Percentiles rank a stretch among this genome's conserved stretches.
Evolutionary conservation across 1,284 basidiomycete species (phyloP).

Genomic region (Moniliella sp.): DNA sequence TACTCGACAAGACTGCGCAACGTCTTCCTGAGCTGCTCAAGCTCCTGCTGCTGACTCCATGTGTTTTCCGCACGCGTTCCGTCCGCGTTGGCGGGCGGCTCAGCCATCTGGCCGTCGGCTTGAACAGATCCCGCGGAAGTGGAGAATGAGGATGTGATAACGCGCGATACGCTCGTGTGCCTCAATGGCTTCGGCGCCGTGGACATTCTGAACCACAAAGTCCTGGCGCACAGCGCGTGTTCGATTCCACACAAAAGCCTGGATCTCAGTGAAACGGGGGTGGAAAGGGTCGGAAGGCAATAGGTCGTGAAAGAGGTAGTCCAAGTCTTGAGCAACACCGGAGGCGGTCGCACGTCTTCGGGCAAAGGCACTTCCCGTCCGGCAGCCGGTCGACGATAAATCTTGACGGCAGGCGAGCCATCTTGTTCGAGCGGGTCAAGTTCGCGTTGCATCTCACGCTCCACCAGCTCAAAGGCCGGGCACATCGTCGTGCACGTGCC

Average conservation of each 20-base stretch:
- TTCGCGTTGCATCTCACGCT: constrained; percentile 71
- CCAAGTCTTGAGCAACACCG: constrained; percentile 59
- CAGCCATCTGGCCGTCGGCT: constrained; percentile 36
- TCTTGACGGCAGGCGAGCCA: constrained; percentile 52
- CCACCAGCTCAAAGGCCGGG: constrained; percentile 70
- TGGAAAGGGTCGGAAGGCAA: constrained; percentile 41
- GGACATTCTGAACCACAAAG: constrained; percentile 75
- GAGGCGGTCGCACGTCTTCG: constrained; percentile 71
- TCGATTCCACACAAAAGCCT: constrained; percentile 72
- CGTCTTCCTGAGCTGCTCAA: constrained; percentile 71
- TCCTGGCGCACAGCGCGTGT: constrained; percentile 75
- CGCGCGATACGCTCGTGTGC: constrained; percentile 80
- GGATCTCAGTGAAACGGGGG: constrained; percentile 47
- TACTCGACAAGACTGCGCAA: constrained; percentile 76
- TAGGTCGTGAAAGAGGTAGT: constrained; percentile 72
- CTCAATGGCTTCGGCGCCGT: constrained; percentile 56
- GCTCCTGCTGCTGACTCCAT: constrained; percentile 57
- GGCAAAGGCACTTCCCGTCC: constrained; percentile 68
- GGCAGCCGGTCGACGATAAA: constrained; percentile 69
- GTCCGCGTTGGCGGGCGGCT: neutral
- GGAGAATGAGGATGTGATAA: constrained; percentile 71
- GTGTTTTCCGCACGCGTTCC: constrained; percentile 9
- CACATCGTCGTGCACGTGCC: constrained; percentile 88
- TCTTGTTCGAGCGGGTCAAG: constrained; percentile 61
- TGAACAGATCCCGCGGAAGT: constrained; percentile 38